Base-by-base conservation (phyloP, 139 green algal genomes). In the Chlamydomonas asymmetrica region DNA sequence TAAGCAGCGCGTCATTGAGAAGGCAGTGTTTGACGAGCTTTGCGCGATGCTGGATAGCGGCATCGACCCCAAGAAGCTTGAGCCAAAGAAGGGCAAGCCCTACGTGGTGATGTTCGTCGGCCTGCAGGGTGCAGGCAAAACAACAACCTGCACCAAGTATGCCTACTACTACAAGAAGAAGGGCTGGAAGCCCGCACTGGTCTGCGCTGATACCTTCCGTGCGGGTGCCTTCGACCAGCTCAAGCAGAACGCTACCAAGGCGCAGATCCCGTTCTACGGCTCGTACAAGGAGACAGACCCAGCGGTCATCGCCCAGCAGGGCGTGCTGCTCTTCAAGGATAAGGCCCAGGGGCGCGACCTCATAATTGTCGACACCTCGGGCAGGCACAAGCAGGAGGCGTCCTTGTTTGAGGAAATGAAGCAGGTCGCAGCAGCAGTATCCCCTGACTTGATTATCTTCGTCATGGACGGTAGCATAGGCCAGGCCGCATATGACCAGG, bases 341-440 rank as follows among this genome's bases (percentile, higher is more conserved):
- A 85, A 94, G 68, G 88, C 82, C 64, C 80, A 87, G 25, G 79
- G 81, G 1, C 64, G 85, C 4, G 95, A 99, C 81, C 76, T 99
- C 8, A 98, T 99, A 80, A 98, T 99, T 59, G 96, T 99, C 27
- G 97, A 99, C 76, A 99, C 97, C 37, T 92, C 73, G 20, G 97
- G 97, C n/a, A 71, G 87, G 35, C 96, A 99, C 86, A 98, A 97
- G 88, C 96, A 99, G 88, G 91, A 98, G 79, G 94, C 89, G 31
- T 85, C 95, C 23, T 85, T 99, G 78, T 99, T 99, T 88, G 96
- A 99, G 90, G 97, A 99, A 85, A 99, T 99, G 97, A 81, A 91
- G 62, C 87, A 90, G 88, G 83, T 95, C 0, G 84, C 83, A 2
- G 80, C 82, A 18, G 88, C 83, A 0, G 92, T 97, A 2, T 49